A percentile compares a stretch with the other conserved stretches of the same genome.
Evolutionary conservation across 768 basidiomycete species (phyloP).

Genomic region (Leccinum incarnatum): DNA sequence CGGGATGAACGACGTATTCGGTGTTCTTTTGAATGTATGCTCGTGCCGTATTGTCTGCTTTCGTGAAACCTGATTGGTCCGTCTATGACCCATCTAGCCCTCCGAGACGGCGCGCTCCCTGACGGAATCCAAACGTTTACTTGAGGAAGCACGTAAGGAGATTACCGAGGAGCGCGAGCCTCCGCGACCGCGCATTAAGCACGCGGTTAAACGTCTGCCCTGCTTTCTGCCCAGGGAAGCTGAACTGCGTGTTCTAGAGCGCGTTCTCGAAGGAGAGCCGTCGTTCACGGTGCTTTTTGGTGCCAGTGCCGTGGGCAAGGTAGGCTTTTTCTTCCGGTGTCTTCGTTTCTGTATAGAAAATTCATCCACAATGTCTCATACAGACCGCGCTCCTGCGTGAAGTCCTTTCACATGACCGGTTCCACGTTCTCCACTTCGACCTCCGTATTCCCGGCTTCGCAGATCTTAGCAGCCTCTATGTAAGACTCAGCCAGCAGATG

Average conservation of each 20-base stretch:
- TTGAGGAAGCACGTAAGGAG: constrained; percentile 78
- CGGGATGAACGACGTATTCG: constrained; percentile 75
- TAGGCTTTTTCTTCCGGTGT: constrained; percentile 18
- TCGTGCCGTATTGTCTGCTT: neutral
- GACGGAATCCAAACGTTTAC: constrained; percentile 69
- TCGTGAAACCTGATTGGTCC: constrained; percentile 9
- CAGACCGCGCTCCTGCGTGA: constrained; percentile 79
- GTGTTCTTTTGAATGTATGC: constrained; percentile 71
- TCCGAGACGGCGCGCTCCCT: constrained; percentile 76
- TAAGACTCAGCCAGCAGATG: constrained; percentile 76
- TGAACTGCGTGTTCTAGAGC: constrained; percentile 65
- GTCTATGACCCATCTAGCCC: constrained; percentile 46
- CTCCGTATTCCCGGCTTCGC: constrained; percentile 83
- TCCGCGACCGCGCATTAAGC: constrained; percentile 64
- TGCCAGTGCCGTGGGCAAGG: constrained; percentile 81
- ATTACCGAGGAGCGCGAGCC: constrained; percentile 66
- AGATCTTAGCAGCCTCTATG: constrained; percentile 74
- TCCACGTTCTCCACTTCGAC: constrained; percentile 83
- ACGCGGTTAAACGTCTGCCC: constrained; percentile 75
- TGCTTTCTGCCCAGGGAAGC: constrained; percentile 68
- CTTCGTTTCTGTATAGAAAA: neutral
- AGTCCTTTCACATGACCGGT: constrained; percentile 63
- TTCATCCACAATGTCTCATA: neutral
- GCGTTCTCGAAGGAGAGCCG: constrained; percentile 63
- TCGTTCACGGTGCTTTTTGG: constrained; percentile 81